Base-by-base conservation (phyloP, 2,329 filamentous ascomycete genomes). In the Diaporthe sp. region DNA sequence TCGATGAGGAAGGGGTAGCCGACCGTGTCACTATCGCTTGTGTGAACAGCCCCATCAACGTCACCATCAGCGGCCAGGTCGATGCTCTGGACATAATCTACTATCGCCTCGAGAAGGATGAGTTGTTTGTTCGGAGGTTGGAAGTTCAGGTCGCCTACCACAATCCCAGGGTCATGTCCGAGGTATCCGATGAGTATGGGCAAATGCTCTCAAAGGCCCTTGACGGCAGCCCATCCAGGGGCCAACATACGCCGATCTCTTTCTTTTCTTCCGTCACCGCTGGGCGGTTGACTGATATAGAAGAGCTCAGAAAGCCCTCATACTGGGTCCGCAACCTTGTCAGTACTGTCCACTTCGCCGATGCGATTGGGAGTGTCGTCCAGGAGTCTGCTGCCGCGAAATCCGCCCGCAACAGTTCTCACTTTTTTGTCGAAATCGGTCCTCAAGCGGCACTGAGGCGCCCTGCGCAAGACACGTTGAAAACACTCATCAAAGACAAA, bases 141-240 rank as follows among this genome's bases (percentile, higher is more conserved):
- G 45, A 22, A 6, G 70, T 72, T 13, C 40, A 50, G 19, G 47
- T 60, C 6, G 70, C 70, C 13, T 72, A 72, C 45, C 70, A 72
- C 55, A 58, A 58, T 47, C 67, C 70, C n/a, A 38, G 9, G 13
- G 17, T 66, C 22, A 72, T 72, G 70, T 42, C 76, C 10, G 55
- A 60, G 1, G 69, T 81, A 9, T 78, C 79, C 0, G 75, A 76
- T 0, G 74, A 76, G 17, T 83, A 83, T 13, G 55, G 15, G 55
- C 55, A 4, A 33, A 58, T 58, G 33, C 55, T 58, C 55, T 38
- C 55, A 33, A 38, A 38, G 12, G 22, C 55, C 8, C 33, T 58
- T 25, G 33, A n/a, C 10, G 33, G 22, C 33, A 38, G 12, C 5
- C 22, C 17, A 10, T 7, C 33, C 33, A 17, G 25, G 12, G 22